Base-by-base conservation (phyloP, 768 basidiomycete species). In the Tephrocybe rancida region DNA sequence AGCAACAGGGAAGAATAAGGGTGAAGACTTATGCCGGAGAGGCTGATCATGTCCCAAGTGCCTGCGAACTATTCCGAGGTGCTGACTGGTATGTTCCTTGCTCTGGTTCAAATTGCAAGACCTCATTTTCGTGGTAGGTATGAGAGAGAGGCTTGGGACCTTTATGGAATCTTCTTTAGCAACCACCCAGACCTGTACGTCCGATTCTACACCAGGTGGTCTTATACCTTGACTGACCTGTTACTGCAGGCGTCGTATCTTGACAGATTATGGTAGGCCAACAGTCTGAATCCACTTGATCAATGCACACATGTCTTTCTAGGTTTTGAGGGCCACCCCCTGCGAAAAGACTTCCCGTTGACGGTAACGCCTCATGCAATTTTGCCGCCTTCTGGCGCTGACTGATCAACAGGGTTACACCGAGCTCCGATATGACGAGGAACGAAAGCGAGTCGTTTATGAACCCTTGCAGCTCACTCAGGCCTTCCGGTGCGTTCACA, bases 1-100 rank as follows among this genome's bases (percentile, higher is more conserved):
- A 72, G 60, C 80, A 89, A 66, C 87, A 84, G 54, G 89, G 90
- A 42, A 79, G 97, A 60, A 91, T 99, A 66, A 78, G 97, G 52
- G 94, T 99, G 59, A 99, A 99, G 81, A 98, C 97, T 0, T 98
- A 95, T 67, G 92, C 94, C 54, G 89, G 90, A 56, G 97, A 99
- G 73, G 87, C 88, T 10, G 89, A 95, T 62, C 84, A 90, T 30
- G 91, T 98, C 2, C 97, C 96, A 1, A 95, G 90, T 62, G 85
- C 80, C 24, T 77, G 83, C 3, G 80, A 83, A 11, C 55, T 98
- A 22, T 99, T 90, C 77, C 80, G 85, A 45, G 94, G 96, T 55
- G 96, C 97, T 5, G 92, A 99, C 66, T 99, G 97, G 97, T 90
- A 66, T 42, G 81, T 70, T n/a, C 8, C 21, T 38, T 24, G 42